A percentile compares a stretch with the other conserved stretches of the same genome.
Evolutionary conservation across 345 rosid species (phyloP).

Genomic region (Euclidium syriacum): DNA sequence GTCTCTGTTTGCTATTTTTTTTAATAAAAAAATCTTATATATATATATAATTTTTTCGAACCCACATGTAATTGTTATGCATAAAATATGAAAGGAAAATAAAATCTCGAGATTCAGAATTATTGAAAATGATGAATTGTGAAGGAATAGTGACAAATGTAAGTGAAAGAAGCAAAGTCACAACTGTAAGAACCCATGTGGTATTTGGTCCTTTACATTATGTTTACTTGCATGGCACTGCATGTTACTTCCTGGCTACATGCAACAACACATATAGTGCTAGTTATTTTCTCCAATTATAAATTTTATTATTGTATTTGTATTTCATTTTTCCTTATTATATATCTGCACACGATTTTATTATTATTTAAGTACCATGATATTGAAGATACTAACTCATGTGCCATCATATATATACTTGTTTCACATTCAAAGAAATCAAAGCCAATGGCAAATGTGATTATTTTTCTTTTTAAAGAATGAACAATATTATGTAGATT

Average conservation of each 20-base stretch:
- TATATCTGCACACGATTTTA: conserved; percentile 7
- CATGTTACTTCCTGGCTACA: conserved; percentile 31
- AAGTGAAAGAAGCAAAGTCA: conserved; percentile 30
- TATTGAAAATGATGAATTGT: conserved; percentile 25
- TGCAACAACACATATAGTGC: conserved; percentile 21
- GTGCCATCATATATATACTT: conserved; percentile 27
- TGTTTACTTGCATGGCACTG: conserved; percentile 34
- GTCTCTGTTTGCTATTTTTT: not conserved
- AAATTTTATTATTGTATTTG: not conserved
- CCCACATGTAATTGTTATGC: not conserved
- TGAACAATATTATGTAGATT: too few species aligned
- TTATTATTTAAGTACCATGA: conserved; percentile 27
- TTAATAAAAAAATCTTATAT: not conserved
- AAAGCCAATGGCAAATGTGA: not conserved
- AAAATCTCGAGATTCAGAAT: not conserved
- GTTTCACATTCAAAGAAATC: conserved; percentile 27
- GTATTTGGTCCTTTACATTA: conserved; percentile 25
- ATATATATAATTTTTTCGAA: not conserved
- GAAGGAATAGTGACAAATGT: conserved; percentile 22
- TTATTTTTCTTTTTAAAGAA: not conserved
- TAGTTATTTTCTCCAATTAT: not conserved
- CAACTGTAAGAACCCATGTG: conserved; percentile 34
- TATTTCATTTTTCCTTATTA: conserved; percentile 1
- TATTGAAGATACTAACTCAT: not conserved
- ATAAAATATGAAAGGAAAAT: not conserved